Evolutionary conservation across 1,284 basidiomycete genomes (phyloP), one percentile per base, ranked within the genome.

Genomic region (Puccinia brachypodii): DNA sequence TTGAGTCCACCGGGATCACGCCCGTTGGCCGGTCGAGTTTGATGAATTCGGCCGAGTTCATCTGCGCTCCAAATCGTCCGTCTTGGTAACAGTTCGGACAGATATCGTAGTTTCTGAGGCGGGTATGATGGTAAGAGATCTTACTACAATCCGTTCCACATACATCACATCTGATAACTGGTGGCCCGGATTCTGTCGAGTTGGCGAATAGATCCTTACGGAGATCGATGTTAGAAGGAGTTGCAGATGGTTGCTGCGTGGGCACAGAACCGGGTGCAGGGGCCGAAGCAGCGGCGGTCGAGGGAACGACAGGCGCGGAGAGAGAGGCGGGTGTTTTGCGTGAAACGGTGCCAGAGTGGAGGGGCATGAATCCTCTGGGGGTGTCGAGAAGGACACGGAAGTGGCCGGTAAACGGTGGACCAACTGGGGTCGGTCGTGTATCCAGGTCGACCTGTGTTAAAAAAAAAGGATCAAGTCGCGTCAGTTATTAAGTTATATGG

Each of bases 41-140:
- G 83, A 99, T 94, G 88, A 99, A 99, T 88, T 98, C 96, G 44
- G 96, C 96, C 76, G 93, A 94, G 89, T 95, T 98, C 93, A 99
- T 95, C 68, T 91, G 92, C 1, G 93, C 93, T 0, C 96, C 95
- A 90, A 99, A 99, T 60, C 96, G 92, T 0, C 96, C 96, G 83
- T 96, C 94, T 81, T 95, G 91, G 87, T 98, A 99, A 88, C 96
- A 98, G 25, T 93, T 89, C 11, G 92, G 90, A 85, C 95, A 96
- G 58, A 97, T 90, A 84, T 94, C 93, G 86, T 95, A 93, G 86
- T 94, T 93, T 85, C 95, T 94, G 85, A 92, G 91, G 86, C 96
- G 98, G 84, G 98, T 90, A 25, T 93, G 95, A 87, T 98, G 94
- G 87, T 98, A 99, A 83, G 94, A 88, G 42, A 90, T 87, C 22